Conservation (phyloP, 768 basidiomycete genomes). For the Naganishia vishniacii region DNA sequence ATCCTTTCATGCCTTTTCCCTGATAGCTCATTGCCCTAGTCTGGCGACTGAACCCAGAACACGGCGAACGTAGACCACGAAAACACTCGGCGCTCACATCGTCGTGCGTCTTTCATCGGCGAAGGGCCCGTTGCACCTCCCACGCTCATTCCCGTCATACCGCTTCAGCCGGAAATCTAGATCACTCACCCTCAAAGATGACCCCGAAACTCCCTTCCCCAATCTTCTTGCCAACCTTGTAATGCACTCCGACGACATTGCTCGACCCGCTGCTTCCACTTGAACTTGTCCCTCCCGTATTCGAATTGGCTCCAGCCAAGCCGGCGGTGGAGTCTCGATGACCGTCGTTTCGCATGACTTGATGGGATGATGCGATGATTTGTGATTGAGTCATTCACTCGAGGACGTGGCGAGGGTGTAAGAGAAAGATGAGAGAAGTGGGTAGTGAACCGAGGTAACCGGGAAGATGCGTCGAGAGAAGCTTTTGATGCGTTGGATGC, state of each 20-base stretch:
- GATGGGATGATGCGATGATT: conserved; percentile 20
- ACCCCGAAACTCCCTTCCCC: conserved; percentile 95
- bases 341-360: conserved; percentile 21
- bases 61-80: too few species aligned
- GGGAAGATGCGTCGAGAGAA: too few species aligned
- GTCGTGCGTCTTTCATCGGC: too few species aligned
- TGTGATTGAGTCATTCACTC: conserved; percentile 18
- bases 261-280: conserved; percentile 37
- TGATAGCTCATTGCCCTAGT: background rate
- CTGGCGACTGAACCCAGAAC: too few species aligned
- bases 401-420: background rate
- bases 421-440: too few species aligned
- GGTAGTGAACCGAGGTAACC: too few species aligned
- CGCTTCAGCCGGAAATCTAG: background rate
- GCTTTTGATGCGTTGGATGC: too few species aligned
- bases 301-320: background rate
- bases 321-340: conserved; percentile 14
- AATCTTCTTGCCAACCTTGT: conserved; percentile 97
- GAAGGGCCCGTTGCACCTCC: too few species aligned
- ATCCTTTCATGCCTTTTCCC: background rate
- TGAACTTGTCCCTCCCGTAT: conserved; percentile 1
- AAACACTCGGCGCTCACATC: too few species aligned
- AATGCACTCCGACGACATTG: conserved; percentile 83
- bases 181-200: conserved; percentile 76
- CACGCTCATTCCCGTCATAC: too few species aligned